Base-by-base conservation (phyloP, 2,329 filamentous ascomycete genomes). In the Aspergillus texensis region DNA sequence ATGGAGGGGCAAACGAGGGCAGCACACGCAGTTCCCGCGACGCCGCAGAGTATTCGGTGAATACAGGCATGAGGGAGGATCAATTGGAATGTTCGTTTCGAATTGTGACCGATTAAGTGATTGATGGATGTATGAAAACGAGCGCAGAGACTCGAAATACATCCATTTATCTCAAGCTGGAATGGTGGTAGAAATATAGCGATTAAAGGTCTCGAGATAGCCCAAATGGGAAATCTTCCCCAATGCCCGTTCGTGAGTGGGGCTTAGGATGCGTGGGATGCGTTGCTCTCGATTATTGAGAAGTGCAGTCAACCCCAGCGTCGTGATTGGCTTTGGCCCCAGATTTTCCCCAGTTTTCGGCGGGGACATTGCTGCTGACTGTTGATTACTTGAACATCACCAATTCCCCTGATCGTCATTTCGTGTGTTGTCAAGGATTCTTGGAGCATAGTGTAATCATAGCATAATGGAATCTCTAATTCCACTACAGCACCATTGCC, bases 21-120 rank as follows among this genome's bases (percentile, higher is more conserved):
- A 77, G 72, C 14, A 79, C 74, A 58, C 78, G 77, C 6, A 80
- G 70, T 59, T 80, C 77, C n/a, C 79, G 77, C 41, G 74, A 74
- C 30, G 69, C 69, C 28, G 70, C 65, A 1, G 77, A 65, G 65
- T 69, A 71, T 62, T 80, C 78, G 43, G 75, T 73, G 64, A 80
- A 80, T n/a, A 79, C 75, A 28, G 78, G 78, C 78, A 80, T 80
- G 11, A 34, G 28, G 19, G 14, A 56, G 52, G 43, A 36, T 24
- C 24, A 34, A 41, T 24, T 28, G 30, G 39, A 24, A 43, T 30
- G 30, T 28, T 36, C 36, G 19, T 28, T 6, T 36, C 9, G 9
- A 39, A 58, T 21, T 30, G 43, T n/a, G 36, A 55, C 12, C 2
- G 32, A 14, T 39, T n/a, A 16, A 36, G 56, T 16, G 10, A 58